Evolutionary conservation across 108 stramenopile species (phyloP), one percentile per base, ranked within the genome.

Genomic region (Cyclotella baltica): DNA sequence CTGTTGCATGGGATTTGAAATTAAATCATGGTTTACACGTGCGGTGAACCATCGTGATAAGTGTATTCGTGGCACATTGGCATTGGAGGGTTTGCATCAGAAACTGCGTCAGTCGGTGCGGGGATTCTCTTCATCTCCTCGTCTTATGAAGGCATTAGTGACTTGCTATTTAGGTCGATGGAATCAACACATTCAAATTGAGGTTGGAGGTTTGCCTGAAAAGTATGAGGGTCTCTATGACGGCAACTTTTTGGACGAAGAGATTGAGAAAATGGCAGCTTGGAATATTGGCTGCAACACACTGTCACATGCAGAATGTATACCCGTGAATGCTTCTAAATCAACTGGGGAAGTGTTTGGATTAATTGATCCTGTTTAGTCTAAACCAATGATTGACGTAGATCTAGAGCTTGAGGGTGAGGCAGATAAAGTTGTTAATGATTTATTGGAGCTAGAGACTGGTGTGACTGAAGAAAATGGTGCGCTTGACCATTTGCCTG

Each of bases 211-310:
- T 1, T 23, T 73, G 59, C 29, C 58, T 6, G 18, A 30, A n/a
- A 47, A 73, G 59, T 73, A 73, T 62, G 37, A 64, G 27, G 62
- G 48, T 3, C 31, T 73, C 1, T 73, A 73, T 64, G 72, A 73
- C 48, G 72, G 59, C 0, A n/a, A 22, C 6, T 18, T 73, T 0
- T 20, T 73, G 0, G 72, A 73, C 10, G 72, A 73, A 4, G 72
- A 73, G 20, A 73, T 73, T 29, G 72, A 73, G 25, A 50, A 62
- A 13, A 34, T 62, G 37, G 37, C 71, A 37, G 46, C 10, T 27
- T 73, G 58, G 55, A 58, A 58, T 13, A 23, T 18, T 5, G 15
- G n/a, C 4, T 59, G 40, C 36, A 3, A 33, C 0, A 25, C 62
- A 22, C 4, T 34, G n/a, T n/a, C n/a, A 1, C 59, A 73, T 29